These are phyloP conservation scores for Ophiostoma australiae DNA, from an alignment of 2,329 filamentous ascomycete species.

Conservation along the genomic window DNA sequence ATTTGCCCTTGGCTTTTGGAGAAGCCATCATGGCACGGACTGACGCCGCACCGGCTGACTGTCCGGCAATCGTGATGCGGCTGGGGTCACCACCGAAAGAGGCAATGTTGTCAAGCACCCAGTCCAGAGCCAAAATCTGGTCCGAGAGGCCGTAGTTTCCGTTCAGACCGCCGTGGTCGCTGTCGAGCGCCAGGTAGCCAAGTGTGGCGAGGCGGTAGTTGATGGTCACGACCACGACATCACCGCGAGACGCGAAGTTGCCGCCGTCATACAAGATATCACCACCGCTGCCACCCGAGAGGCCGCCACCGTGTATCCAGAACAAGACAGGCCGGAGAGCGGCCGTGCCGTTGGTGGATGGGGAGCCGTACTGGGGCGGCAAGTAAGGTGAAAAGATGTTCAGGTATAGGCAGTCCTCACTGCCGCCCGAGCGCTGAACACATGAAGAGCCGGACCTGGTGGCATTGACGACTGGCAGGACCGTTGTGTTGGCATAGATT, in stretches of 20 bases:
- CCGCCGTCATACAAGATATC: conserved; percentile 46
- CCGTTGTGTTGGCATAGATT: conserved; percentile 26
- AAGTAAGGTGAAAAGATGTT: conserved; percentile 44
- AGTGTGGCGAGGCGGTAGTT: conserved; percentile 57
- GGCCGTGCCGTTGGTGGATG: conserved; percentile 9
- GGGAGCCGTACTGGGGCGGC: conserved; percentile 28
- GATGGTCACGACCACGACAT: conserved; percentile 55
- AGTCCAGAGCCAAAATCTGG: conserved; percentile 46
- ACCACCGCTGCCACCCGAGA: conserved; percentile 44
- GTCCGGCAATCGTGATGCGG: conserved; percentile 52
- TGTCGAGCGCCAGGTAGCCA: conserved; percentile 51
- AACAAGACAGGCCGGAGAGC: conserved; percentile 38
- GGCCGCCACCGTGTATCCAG: conserved; percentile 50
- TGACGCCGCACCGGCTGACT: conserved; percentile 50
- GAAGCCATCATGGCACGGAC: conserved; percentile 48
- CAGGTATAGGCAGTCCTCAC: conserved; percentile 46
- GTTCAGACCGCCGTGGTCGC: conserved; percentile 39
- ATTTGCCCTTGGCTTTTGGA: conserved; percentile 44
- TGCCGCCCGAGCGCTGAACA: conserved; percentile 37
- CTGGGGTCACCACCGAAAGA: conserved; percentile 55
- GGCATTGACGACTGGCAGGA: conserved; percentile 32
- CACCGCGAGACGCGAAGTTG: conserved; percentile 53
- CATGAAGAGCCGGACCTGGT: conserved; percentile 39
- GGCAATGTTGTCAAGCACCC: conserved; percentile 48
- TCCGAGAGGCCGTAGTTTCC: conserved; percentile 49